Conservation (phyloP, 176 grass and related monocot genomes). For the Carex pumila region DNA sequence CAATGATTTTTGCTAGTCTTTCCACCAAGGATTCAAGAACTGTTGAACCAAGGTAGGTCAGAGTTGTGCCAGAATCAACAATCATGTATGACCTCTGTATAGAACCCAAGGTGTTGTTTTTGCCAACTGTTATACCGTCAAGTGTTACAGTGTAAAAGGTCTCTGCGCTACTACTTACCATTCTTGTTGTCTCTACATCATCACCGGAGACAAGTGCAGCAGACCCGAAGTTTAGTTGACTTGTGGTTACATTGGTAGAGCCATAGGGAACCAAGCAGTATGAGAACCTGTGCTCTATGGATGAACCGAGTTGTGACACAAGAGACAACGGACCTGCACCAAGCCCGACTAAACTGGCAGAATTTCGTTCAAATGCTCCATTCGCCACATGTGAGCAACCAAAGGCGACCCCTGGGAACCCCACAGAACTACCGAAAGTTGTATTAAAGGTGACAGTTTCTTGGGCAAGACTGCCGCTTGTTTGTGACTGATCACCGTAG, state of each 20-base stretch:
- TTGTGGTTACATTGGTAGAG: slow-evolving; percentile 11
- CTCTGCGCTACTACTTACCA: background rate
- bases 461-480: slow-evolving; percentile 33
- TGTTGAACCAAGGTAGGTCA: slow-evolving; percentile 29
- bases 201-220: slow-evolving; percentile 27
- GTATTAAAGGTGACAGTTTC: slow-evolving; percentile 54
- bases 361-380: slow-evolving; percentile 11
- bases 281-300: slow-evolving; percentile 43
- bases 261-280: slow-evolving; percentile 44
- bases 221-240: slow-evolving; percentile 44
- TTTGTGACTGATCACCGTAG: slow-evolving; percentile 47
- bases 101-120: background rate
- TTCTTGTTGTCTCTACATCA: slow-evolving; percentile 17
- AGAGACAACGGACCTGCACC: slow-evolving; percentile 40
- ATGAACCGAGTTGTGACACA: slow-evolving; percentile 30
- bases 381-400: slow-evolving; percentile 31
- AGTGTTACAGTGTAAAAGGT: slow-evolving; percentile 40
- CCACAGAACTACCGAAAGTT: background rate
- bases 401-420: slow-evolving; percentile 23
- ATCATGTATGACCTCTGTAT: slow-evolving; percentile 12
- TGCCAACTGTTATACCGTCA: slow-evolving; percentile 28
- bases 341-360: slow-evolving; percentile 43
- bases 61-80: slow-evolving; percentile 53
- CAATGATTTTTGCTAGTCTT: slow-evolving; percentile 20
- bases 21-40: slow-evolving; percentile 19